Evolutionary conservation across 495 filamentous ascomycete species (phyloP), one percentile per base, ranked within the genome.

Genomic region (Penicillium dipodomyicola): DNA sequence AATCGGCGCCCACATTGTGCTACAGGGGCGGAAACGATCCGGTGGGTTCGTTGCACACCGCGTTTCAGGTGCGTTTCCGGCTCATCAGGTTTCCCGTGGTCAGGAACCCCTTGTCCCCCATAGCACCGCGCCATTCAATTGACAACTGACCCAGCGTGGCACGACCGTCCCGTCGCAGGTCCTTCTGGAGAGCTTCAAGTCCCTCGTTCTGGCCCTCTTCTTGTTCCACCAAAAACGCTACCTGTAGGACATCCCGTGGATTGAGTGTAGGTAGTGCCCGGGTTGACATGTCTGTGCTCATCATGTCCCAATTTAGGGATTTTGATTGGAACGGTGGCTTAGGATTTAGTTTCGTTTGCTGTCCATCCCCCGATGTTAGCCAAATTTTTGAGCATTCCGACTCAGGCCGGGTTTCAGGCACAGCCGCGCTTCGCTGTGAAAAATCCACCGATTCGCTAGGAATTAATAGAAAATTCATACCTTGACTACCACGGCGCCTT

Each of bases 41-140:
- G 33, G 30, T 47, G 19, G 20, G 19, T 33, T 60, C 7, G 49
- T 39, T 39, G 42, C 57, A 57, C 60, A 62, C 55, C 55, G 58
- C 58, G 60, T 63, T 62, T 68, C 69, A 73, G 65, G 70, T 72
- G 64, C 80, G 76, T 67, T 72, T 79, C 63, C 81, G 74, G 52
- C 80, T 84, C 41, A 90, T 84, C 56, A 98, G 71, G 77, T 87
- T 92, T 22, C 92, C 91, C 17, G 94, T 98, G 33, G 83, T 88
- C 63, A 98, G 77, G 64, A 86, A 89, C 5, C 94, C 94, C 59
- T 84, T 82, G 73, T 95, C 92, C 3, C 94, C 94, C 88, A 96
- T 92, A 54, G 87, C 81, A 49, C 87, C 86, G 55, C 91, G 78
- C 94, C 94, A 98, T 58, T 89, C 85, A 42, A 98, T 86, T 37